Base-by-base conservation (phyloP, 345 rosid species). In the Moricandia moricandioides region DNA sequence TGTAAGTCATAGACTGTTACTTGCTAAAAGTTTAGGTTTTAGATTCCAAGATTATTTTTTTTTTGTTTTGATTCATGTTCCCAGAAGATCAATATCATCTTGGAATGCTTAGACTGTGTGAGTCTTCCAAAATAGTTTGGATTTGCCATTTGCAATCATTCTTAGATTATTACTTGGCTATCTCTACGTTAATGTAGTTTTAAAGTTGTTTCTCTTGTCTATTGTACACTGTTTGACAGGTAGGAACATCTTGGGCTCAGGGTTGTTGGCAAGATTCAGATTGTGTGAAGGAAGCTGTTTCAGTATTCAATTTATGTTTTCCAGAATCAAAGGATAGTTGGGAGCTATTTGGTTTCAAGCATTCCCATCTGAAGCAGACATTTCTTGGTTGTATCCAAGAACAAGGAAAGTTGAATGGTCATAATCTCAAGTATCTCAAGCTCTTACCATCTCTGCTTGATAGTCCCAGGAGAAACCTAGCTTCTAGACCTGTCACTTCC, bases 261-360 rank as follows among this genome's bases (percentile, higher is more conserved):
- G 67, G n/a, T 69, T 90, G 98, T 81, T 72, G 85, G 86, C 74
- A 82, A 56, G 91, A 89, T 70, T 78, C 89, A 75, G 75, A 74
- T 58, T 75, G 66, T 61, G 80, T 89, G 71, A 84, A 82, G 76
- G 91, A 87, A 26, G 78, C 78, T 75, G 75, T 83, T 40, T 79
- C 79, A 73, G 86, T 74, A 65, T 82, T 83, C 51, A 67, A 74
- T 77, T 77, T 82, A 52, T 84, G 85, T 80, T 75, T 78, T 57
- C 79, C 76, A 62, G 83, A 82, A 74, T 79, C 78, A 77, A 78
- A 72, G 79, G 84, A 85, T 58, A 82, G 68, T 12, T 68, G 70
- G 69, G 83, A 89, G 34, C 76, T 88, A 54, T 59, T 82, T 58
- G 75, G 79, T 70, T 17, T 69, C 45, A 76, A 74, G 27, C 86